Evolutionary conservation across 1,284 basidiomycete genomes (phyloP).

Genomic region (Farysia itapuensis): DNA sequence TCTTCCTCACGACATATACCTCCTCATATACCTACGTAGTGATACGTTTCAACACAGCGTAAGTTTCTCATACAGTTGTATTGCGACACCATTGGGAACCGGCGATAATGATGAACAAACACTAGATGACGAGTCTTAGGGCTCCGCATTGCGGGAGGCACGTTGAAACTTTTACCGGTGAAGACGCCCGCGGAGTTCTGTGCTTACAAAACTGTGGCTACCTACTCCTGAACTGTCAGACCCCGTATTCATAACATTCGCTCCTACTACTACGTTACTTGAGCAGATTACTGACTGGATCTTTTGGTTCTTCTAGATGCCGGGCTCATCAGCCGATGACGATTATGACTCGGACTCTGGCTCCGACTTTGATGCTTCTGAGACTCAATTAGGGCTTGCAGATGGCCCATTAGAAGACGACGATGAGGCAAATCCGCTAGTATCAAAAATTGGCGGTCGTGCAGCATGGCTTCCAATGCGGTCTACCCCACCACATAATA

Average conservation of each 20-base stretch:
- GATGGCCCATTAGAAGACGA: conserved; percentile 51
- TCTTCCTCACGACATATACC: no score
- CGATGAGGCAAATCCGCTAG: conserved; percentile 56
- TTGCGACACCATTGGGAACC: no score
- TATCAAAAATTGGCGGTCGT: conserved; percentile 55
- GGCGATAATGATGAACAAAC: conserved; percentile 44
- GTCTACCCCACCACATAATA: conserved; percentile 21
- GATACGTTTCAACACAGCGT: no score
- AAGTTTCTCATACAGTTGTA: background rate
- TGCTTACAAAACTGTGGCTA: conserved; percentile 54
- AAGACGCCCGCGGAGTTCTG: conserved; percentile 27
- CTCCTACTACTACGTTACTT: no score
- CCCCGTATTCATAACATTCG: no score
- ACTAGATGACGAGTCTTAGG: conserved; percentile 57
- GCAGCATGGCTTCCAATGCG: conserved; percentile 52
- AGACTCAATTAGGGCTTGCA: conserved; percentile 53
- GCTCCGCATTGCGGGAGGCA: conserved; percentile 32
- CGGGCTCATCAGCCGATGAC: conserved; percentile 35
- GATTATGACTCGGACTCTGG: conserved; percentile 50
- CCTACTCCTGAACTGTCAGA: conserved; percentile 52
- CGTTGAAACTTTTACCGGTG: conserved; percentile 7
- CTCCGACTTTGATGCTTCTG: conserved; percentile 39
- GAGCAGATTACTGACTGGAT: no score
- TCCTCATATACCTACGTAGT: no score
- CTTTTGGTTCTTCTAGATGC: conserved; percentile 19